A percentile compares a stretch with the other conserved stretches of the same genome.
Evolutionary conservation across 495 filamentous ascomycete genomes (phyloP).

Genomic region (Hypoxylon trugodes): DNA sequence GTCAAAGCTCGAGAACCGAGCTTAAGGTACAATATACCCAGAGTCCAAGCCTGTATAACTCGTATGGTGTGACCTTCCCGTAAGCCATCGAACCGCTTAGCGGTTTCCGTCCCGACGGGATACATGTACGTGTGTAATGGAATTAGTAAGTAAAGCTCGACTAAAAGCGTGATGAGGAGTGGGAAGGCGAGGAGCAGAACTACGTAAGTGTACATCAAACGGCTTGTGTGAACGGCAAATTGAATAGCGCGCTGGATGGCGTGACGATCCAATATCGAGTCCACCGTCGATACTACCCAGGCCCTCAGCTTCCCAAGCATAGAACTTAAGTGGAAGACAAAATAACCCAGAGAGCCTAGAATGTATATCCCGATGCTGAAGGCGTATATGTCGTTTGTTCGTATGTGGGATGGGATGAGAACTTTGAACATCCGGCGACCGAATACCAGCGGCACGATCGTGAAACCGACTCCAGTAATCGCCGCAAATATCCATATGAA

Average conservation of each 20-base stretch:
- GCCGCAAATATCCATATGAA: slow-evolving; percentile 95
- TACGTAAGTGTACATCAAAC: slow-evolving; percentile 74
- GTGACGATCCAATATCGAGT: slow-evolving; percentile 47
- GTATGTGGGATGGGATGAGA: slow-evolving; percentile 70
- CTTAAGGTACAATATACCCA: slow-evolving; percentile 92
- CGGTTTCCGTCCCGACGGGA: slow-evolving; percentile 38
- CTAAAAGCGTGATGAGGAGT: slow-evolving; percentile 78
- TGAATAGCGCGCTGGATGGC: slow-evolving; percentile 43
- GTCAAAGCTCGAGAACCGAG: slow-evolving; percentile 78
- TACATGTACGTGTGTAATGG: slow-evolving; percentile 86
- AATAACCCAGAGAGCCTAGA: slow-evolving; percentile 70
- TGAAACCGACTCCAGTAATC: slow-evolving; percentile 86
- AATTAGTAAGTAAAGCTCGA: slow-evolving; percentile 89
- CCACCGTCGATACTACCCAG: slow-evolving; percentile 33
- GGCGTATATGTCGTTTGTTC: slow-evolving; percentile 94
- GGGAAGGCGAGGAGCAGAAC: slow-evolving; percentile 81
- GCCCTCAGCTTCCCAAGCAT: slow-evolving; percentile 51
- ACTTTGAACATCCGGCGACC: slow-evolving; percentile 78
- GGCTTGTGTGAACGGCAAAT: slow-evolving; percentile 41
- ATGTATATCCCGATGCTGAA: slow-evolving; percentile 88
- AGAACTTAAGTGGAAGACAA: slow-evolving; percentile 60
- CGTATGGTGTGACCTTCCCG: slow-evolving; percentile 73
- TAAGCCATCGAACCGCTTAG: slow-evolving; percentile 46
- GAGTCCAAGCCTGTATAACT: slow-evolving; percentile 91
- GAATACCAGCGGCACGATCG: slow-evolving; percentile 83